phyloP scores from a whole-genome alignment of 2,329 filamentous ascomycete species.

The Ascochyta viciae-villosae region DNA sequence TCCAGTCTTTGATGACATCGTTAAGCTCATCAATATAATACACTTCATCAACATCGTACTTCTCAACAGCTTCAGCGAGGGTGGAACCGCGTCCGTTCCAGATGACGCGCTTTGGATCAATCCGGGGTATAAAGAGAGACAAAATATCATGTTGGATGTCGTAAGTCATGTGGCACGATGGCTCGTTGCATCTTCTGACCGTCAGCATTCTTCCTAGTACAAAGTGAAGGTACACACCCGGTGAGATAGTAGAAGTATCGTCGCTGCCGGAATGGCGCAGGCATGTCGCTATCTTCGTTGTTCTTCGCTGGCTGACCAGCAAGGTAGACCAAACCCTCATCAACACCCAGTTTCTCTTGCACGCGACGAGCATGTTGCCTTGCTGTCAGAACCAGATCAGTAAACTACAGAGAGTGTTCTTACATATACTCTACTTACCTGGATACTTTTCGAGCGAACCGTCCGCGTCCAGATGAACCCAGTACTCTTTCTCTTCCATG shows the following conservation, averaged over 20 bases:
- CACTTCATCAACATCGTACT: constrained; percentile 74
- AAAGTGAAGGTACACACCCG: constrained; percentile 47
- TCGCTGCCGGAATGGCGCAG: constrained; percentile 63
- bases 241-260: constrained; percentile 69
- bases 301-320: constrained; percentile 58
- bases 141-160: constrained; percentile 67
- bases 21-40: constrained; percentile 56
- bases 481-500: constrained; percentile 40
- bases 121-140: constrained; percentile 75
- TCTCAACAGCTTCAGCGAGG: constrained; percentile 66
- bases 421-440: constrained; percentile 30
- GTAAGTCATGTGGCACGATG: constrained; percentile 65
- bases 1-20: constrained; percentile 42
- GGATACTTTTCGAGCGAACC: constrained; percentile 50
- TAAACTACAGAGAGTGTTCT: neutral
- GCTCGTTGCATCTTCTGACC: constrained; percentile 51
- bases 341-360: constrained; percentile 44
- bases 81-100: constrained; percentile 70
- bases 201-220: constrained; percentile 15
- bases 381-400: constrained; percentile 27
- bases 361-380: constrained; percentile 51
- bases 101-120: constrained; percentile 66
- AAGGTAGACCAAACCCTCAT: constrained; percentile 62
- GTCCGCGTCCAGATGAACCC: constrained; percentile 45
- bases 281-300: constrained; percentile 66